These are phyloP conservation scores for Hebeloma cylindrosporum DNA, from an alignment of 768 basidiomycete genomes.

Conservation along the genomic window DNA sequence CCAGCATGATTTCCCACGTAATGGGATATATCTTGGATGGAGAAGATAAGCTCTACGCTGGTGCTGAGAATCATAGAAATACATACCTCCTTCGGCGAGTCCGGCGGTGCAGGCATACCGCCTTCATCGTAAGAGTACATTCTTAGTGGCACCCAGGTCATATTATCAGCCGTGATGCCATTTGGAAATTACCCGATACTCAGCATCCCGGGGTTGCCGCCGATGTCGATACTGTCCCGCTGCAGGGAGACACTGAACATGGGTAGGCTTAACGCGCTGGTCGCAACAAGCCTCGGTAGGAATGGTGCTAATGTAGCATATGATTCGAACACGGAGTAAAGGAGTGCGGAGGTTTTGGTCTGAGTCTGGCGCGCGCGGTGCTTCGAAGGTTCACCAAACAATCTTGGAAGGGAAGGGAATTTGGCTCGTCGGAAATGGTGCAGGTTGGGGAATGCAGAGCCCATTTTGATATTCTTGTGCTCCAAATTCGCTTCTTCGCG, in stretches of 20 bases:
- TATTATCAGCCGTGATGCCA: slow-evolving; percentile 42
- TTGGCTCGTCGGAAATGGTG: slow-evolving; percentile 23
- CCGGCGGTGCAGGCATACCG: slow-evolving; percentile 54
- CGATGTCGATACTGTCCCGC: slow-evolving; percentile 65
- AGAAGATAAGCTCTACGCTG: no score
- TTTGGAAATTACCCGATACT: slow-evolving; percentile 66
- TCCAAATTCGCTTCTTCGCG: slow-evolving; percentile 6
- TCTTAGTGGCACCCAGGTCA: slow-evolving; percentile 70
- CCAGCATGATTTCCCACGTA: slow-evolving; percentile 71
- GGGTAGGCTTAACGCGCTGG: slow-evolving; percentile 37
- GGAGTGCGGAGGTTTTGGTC: slow-evolving; percentile 1
- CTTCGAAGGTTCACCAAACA: slow-evolving; percentile 11
- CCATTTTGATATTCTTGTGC: slow-evolving; percentile 21
- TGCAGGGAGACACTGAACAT: slow-evolving; percentile 65
- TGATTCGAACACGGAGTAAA: slow-evolving; percentile 34
- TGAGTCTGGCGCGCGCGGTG: slow-evolving; percentile 15
- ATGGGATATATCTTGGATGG: slow-evolving; percentile 65
- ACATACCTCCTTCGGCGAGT: slow-evolving; percentile 61
- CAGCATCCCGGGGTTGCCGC: slow-evolving; percentile 64
- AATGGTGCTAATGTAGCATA: slow-evolving; percentile 45
- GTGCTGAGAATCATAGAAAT: no score
- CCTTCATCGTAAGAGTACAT: slow-evolving; percentile 50
- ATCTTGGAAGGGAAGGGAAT: slow-evolving; percentile 31
- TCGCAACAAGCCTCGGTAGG: slow-evolving; percentile 45
- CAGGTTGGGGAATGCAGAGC: slow-evolving; percentile 22